These are phyloP conservation scores for Aspergillus conjunctus DNA, from an alignment of 495 filamentous ascomycete species.

Conservation along the genomic window DNA sequence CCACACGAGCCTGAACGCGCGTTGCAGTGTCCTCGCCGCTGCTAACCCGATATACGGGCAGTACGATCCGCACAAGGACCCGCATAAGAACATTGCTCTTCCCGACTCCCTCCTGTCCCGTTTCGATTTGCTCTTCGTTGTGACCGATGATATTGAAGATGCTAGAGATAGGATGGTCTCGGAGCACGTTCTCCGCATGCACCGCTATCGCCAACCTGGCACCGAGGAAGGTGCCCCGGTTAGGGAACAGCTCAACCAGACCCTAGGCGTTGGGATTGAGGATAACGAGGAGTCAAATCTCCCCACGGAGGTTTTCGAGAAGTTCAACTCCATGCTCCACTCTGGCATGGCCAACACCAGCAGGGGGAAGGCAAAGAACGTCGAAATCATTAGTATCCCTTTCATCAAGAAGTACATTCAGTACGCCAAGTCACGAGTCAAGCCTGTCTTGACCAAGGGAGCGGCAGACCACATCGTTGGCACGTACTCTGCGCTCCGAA, in stretches of 20 bases:
- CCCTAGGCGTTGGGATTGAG: conserved; percentile 85
- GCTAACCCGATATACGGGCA: conserved; percentile 98
- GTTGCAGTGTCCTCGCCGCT: conserved; percentile 94
- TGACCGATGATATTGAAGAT: conserved; percentile 98
- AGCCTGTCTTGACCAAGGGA: conserved; percentile 88
- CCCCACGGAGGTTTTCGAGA: conserved; percentile 91
- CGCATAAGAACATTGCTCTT: conserved; percentile 96
- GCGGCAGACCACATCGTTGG: conserved; percentile 90
- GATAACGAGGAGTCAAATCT: conserved; percentile 69
- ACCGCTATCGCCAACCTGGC: conserved; percentile 91
- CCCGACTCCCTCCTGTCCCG: conserved; percentile 96
- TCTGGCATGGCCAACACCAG: conserved; percentile 79
- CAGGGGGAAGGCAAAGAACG: conserved; percentile 70
- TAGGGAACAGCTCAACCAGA: conserved; percentile 81
- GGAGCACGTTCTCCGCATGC: conserved; percentile 97
- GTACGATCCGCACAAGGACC: conserved; percentile 98
- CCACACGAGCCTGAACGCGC: conserved; percentile 94
- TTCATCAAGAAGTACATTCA: conserved; percentile 99
- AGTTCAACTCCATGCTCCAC: conserved; percentile 95
- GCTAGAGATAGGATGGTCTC: conserved; percentile 86
- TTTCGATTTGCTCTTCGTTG: conserved; percentile 98
- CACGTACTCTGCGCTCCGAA: conserved; percentile 91
- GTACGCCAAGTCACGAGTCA: conserved; percentile 91
- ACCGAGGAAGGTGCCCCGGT: conserved; percentile 95
- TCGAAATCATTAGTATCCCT: conserved; percentile 93